phyloP scores from a whole-genome alignment of 2,329 filamentous ascomycete species.

The Aspergillus neoniger region DNA sequence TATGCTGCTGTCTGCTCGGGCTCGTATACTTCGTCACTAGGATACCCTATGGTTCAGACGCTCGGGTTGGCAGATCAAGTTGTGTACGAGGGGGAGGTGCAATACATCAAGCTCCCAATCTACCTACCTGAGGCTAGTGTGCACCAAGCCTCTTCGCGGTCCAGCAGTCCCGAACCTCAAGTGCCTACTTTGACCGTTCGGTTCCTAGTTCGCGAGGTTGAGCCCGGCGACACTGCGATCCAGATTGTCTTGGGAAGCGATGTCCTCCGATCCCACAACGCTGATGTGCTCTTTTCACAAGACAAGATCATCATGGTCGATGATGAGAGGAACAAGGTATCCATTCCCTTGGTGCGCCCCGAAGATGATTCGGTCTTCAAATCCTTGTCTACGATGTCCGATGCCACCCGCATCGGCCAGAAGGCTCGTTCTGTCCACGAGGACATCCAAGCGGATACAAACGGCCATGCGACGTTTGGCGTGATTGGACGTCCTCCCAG shows the following conservation, averaged over 20 bases:
- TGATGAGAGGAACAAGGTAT: conserved; percentile 81
- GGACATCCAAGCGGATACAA: conserved; percentile 14
- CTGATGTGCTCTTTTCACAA: conserved; percentile 87
- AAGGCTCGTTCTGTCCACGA: conserved; percentile 8
- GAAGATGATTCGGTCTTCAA: conserved; percentile 84
- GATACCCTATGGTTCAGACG: conserved; percentile 71
- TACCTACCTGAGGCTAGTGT: conserved; percentile 91
- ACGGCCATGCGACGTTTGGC: conserved; percentile 30
- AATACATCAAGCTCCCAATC: conserved; percentile 74
- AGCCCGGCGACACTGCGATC: conserved; percentile 59
- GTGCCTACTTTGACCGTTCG: conserved; percentile 78
- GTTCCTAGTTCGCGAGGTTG: conserved; percentile 69
- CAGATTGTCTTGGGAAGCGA: conserved; percentile 91
- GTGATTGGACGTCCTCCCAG: conserved; percentile 36
- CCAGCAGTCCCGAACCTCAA: conserved; percentile 71
- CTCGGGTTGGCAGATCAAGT: conserved; percentile 70
- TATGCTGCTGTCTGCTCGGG: conserved; percentile 93
- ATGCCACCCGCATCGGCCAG: conserved; percentile 16
- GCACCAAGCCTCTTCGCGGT: conserved; percentile 68
- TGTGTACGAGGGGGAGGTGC: conserved; percentile 64
- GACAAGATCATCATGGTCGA: conserved; percentile 87
- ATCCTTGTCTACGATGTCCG: conserved; percentile 64
- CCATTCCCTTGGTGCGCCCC: conserved; percentile 87
- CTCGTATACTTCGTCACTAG: conserved; percentile 82
- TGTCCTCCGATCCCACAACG: conserved; percentile 78